Evolutionary conservation across 2,329 filamentous ascomycete species (phyloP).

Genomic region (Phialophora verrucosa): DNA sequence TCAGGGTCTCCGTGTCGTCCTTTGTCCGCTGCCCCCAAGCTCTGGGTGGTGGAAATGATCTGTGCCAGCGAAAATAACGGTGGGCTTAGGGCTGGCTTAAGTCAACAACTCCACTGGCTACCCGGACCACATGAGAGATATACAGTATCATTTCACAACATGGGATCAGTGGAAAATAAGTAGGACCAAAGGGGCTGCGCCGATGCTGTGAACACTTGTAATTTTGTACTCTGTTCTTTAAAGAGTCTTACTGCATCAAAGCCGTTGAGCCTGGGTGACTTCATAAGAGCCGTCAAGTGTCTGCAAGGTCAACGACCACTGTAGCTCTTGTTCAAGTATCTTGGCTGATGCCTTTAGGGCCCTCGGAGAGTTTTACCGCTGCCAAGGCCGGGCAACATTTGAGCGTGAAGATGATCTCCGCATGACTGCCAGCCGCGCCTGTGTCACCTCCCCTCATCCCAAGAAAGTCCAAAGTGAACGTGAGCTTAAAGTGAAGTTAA

Average conservation of each 20-base stretch:
- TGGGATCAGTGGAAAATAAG: no score
- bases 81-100: no score
- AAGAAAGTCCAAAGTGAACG: not conserved
- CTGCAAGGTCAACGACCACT: not conserved
- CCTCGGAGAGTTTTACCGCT: not conserved
- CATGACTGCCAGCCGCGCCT: not conserved
- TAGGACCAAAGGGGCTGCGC: no score
- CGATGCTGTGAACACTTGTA: no score
- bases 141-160: no score
- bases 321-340: not conserved
- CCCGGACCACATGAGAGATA: no score
- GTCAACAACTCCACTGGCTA: no score
- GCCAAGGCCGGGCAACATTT: not conserved
- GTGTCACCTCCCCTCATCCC: not conserved
- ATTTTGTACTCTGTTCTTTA: no score
- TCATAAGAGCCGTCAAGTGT: not conserved
- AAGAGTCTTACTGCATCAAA: no score
- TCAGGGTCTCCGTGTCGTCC: no score
- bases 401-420: not conserved
- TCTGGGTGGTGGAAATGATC: not conserved
- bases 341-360: not conserved
- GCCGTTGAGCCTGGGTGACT: no score
- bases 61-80: no score
- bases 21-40: not conserved
- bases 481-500: not conserved